These are phyloP conservation scores for Auricularia heimuer DNA, from an alignment of 768 basidiomycete species.

Conservation along the genomic window DNA sequence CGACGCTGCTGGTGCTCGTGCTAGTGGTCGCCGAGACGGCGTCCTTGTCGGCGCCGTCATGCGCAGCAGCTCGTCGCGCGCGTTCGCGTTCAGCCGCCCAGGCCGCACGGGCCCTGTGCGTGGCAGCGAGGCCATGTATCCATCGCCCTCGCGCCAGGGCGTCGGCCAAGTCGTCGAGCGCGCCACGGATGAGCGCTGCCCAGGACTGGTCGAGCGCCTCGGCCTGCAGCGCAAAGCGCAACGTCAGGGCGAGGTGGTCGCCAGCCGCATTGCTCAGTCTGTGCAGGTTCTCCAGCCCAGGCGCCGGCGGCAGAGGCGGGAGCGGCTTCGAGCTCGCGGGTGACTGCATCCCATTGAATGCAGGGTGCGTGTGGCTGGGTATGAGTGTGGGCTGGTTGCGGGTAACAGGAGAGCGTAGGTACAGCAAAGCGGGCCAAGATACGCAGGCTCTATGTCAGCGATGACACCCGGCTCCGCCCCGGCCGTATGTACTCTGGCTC, in stretches of 20 bases:
- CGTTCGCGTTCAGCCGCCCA: conserved; percentile 15
- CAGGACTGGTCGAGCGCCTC: conserved; percentile 21
- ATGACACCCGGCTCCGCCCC: background rate
- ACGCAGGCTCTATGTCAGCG: too few species aligned
- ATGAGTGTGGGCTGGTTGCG: background rate
- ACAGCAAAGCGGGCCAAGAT: too few species aligned
- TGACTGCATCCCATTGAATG: conserved; percentile 2
- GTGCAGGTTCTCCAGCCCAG: background rate
- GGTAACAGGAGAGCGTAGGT: too few species aligned
- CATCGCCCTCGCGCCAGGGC: conserved; percentile 34
- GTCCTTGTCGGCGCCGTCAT: conserved; percentile 20
- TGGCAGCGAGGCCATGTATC: conserved; percentile 35
- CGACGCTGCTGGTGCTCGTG: background rate
- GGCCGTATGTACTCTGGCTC: too few species aligned
- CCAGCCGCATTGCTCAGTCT: conserved; percentile 17
- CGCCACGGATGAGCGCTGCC: conserved; percentile 36
- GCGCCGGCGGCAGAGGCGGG: background rate
- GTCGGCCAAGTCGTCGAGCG: conserved; percentile 36
- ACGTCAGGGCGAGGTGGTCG: conserved; percentile 18
- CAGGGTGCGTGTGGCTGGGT: background rate
- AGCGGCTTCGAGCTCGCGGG: conserved; percentile 1
- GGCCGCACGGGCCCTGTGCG: conserved; percentile 18
- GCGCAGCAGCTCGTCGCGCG: conserved; percentile 13
- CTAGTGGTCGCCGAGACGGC: background rate
- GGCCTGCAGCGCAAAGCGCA: conserved; percentile 18